Evolutionary conservation across 192 early-diverging fungal genomes (phyloP).

Genomic region (Radiomyces spectabilis): DNA sequence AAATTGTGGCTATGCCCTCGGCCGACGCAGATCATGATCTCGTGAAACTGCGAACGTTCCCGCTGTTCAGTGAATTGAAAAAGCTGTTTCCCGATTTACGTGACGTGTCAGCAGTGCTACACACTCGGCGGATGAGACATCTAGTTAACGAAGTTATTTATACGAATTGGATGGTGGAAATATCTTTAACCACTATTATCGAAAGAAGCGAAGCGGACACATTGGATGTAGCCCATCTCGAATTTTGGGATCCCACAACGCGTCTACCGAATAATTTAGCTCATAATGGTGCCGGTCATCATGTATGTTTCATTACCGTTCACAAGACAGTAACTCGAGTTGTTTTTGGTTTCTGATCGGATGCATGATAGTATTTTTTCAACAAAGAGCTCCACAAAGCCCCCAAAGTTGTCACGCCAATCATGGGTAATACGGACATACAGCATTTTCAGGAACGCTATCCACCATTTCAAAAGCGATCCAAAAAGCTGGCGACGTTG

Average conservation of each 20-base stretch:
- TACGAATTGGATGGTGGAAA: neutral
- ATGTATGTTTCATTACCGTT: too few species aligned
- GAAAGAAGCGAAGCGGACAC: neutral
- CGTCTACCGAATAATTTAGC: slow-evolving; percentile 7
- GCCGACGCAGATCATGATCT: too few species aligned
- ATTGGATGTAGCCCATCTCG: neutral
- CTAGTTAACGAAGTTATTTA: neutral
- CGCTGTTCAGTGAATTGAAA: too few species aligned
- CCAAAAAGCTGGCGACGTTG: neutral
- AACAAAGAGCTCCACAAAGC: neutral
- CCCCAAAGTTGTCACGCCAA: too few species aligned
- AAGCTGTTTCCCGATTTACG: too few species aligned
- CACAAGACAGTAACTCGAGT: too few species aligned
- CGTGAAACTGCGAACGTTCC: too few species aligned
- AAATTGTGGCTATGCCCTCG: neutral
- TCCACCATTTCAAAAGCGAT: neutral
- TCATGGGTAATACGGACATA: too few species aligned
- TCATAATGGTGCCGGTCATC: slow-evolving; percentile 18
- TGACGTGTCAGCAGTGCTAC: too few species aligned
- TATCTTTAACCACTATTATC: neutral
- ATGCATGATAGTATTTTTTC: neutral
- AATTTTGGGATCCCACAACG: neutral
- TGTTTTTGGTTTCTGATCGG: neutral
- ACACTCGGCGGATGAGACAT: too few species aligned
- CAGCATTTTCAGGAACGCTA: neutral